Percentiles rank a stretch among this genome's conserved stretches.
phyloP scores from a whole-genome alignment of 306 rosid species.

The Lithocarpus polystachyus region DNA sequence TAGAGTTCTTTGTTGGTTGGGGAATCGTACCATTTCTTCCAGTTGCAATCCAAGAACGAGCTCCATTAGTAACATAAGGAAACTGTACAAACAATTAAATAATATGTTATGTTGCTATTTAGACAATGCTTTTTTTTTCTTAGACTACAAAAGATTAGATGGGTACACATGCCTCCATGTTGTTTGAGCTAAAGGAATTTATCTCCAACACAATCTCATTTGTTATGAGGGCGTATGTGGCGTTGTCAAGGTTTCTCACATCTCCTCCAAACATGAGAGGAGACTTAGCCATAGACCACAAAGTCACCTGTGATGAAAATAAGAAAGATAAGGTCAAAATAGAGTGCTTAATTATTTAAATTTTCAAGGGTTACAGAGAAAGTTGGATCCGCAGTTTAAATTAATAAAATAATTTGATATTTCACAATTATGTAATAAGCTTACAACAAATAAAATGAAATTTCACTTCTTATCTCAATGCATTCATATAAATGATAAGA shows the following conservation, averaged over 20 bases:
- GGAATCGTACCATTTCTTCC: constrained; percentile 57
- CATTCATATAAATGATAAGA: too few relatives aligned
- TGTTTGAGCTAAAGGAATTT: constrained; percentile 65
- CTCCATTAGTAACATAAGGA: constrained; percentile 51
- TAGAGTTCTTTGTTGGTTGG: background rate
- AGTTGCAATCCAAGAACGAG: constrained; percentile 82
- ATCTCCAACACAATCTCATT: constrained; percentile 76
- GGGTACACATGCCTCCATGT: constrained; percentile 69
- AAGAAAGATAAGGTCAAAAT: constrained; percentile 12
- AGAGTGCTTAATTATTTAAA: background rate
- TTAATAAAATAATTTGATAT: too few relatives aligned
- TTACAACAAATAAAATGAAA: too few relatives aligned
- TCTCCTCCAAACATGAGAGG: constrained; percentile 99
- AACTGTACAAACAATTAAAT: constrained; percentile 52
- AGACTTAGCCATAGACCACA: constrained; percentile 93
- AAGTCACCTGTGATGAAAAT: constrained; percentile 60
- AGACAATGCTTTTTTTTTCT: background rate
- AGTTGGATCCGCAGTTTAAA: too few relatives aligned
- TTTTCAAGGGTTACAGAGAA: background rate
- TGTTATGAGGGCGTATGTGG: constrained; percentile 51
- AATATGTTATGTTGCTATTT: constrained; percentile 1
- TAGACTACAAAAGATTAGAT: background rate
- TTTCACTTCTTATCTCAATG: too few relatives aligned
- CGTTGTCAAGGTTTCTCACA: constrained; percentile 57
- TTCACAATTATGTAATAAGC: too few relatives aligned